These are phyloP conservation scores for Starmerella powellii DNA, from an alignment of 805 yeast genomes.

Conservation along the genomic window DNA sequence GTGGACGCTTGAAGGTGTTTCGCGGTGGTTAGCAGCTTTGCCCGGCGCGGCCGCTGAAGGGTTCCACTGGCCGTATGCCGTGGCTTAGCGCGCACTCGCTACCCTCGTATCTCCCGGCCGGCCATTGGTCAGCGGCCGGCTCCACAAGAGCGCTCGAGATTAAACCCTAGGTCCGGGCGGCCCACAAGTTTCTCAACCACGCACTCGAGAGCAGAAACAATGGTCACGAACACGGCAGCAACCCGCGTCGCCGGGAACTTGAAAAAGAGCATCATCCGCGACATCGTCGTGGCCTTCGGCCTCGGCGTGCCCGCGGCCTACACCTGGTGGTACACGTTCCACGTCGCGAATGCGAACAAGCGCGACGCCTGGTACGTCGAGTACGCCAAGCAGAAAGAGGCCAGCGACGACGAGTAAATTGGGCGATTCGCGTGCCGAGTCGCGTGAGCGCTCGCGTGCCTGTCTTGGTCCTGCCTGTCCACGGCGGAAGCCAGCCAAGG, in stretches of 20 bases:
- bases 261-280: constrained; percentile 68
- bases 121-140: constrained; percentile 9
- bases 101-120: not conserved
- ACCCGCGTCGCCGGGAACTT: constrained; percentile 54
- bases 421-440: not conserved
- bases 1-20: not conserved
- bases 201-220: not conserved
- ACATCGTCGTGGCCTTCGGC: constrained; percentile 41
- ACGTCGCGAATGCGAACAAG: constrained; percentile 55
- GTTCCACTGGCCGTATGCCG: not conserved
- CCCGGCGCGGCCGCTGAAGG: not conserved
- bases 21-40: not conserved
- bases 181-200: not conserved
- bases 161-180: too few species aligned
- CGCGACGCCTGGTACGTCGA: constrained; percentile 80
- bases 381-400: constrained; percentile 59
- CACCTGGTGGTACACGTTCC: constrained; percentile 79
- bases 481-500: too few species aligned
- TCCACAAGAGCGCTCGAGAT: not conserved
- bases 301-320: constrained; percentile 52
- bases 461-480: too few species aligned
- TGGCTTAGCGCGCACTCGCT: not conserved
- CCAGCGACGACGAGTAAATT: constrained; percentile 14
- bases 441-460: too few species aligned
- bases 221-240: constrained; percentile 25